Evolutionary conservation across 2,329 filamentous ascomycete genomes (phyloP).

Genomic region (Apiospora kogelbergensis): DNA sequence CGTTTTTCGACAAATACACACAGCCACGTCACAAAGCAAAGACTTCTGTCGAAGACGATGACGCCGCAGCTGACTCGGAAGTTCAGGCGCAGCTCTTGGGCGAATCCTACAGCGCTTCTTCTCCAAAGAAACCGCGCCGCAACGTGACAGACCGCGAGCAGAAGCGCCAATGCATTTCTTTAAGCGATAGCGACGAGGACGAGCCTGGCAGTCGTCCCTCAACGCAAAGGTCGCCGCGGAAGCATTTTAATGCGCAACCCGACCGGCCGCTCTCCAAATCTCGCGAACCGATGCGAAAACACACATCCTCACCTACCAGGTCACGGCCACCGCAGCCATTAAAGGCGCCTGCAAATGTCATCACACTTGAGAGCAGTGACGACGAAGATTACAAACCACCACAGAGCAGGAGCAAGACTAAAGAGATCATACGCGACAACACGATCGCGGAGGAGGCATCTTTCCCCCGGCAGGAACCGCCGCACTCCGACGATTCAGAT

Average conservation of each 20-base stretch:
- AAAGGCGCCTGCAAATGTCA: constrained; percentile 14
- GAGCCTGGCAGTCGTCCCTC: not conserved
- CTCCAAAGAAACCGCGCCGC: not conserved
- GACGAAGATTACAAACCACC: constrained; percentile 14
- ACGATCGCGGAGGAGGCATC: not conserved
- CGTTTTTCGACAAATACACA: constrained; percentile 48
- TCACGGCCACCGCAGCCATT: not conserved
- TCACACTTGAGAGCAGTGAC: constrained; percentile 27
- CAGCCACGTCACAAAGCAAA: constrained; percentile 17
- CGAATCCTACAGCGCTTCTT: not conserved
- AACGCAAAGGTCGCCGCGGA: not conserved
- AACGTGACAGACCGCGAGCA: not conserved
- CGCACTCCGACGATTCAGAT: not conserved
- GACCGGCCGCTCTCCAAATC: not conserved
- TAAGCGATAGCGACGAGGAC: not conserved
- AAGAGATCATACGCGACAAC: not conserved
- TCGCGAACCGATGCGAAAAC: not conserved
- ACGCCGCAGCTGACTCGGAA: constrained; percentile 4
- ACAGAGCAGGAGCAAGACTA: not conserved
- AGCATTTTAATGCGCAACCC: not conserved
- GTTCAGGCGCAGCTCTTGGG: not conserved
- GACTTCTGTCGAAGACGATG: constrained; percentile 18
- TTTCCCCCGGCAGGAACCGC: not conserved
- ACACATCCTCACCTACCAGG: not conserved
- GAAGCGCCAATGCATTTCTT: not conserved